Percentiles rank a stretch among this genome's conserved stretches.
Conservation (phyloP, 2,329 filamentous ascomycete species). For the Aspergillus ochraceoroseus region DNA sequence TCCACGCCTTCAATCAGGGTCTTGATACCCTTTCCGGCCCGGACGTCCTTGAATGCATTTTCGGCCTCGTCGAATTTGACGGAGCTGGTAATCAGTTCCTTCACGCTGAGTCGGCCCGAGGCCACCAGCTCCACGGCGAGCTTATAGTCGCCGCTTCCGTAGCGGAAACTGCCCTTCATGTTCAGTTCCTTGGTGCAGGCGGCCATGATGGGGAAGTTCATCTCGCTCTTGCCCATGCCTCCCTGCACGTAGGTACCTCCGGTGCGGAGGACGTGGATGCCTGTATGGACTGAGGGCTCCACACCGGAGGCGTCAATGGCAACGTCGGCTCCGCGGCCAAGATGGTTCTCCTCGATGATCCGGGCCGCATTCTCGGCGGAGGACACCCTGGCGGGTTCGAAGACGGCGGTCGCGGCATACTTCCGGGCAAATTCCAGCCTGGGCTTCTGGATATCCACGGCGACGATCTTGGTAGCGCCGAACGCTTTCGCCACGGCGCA, state of each 20-base stretch:
- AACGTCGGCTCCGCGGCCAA: conserved; percentile 65
- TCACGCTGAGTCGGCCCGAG: conserved; percentile 64
- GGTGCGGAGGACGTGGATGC: conserved; percentile 63
- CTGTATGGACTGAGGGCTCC: conserved; percentile 70
- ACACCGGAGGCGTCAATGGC: conserved; percentile 78
- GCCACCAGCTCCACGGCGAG: conserved; percentile 73
- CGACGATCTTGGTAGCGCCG: conserved; percentile 79
- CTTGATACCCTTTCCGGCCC: conserved; percentile 64
- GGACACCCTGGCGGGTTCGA: conserved; percentile 58
- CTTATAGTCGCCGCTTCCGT: conserved; percentile 81
- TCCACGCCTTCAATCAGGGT: conserved; percentile 43
- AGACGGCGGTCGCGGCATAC: conserved; percentile 55
- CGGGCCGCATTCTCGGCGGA: conserved; percentile 69
- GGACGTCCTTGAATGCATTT: conserved; percentile 79
- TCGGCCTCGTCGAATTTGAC: conserved; percentile 80
- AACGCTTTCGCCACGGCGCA: conserved; percentile 78
- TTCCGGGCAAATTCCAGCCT: conserved; percentile 72
- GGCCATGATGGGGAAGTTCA: conserved; percentile 87
- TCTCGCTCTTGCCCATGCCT: conserved; percentile 84
- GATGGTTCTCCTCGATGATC: conserved; percentile 58
- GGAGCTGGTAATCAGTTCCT: conserved; percentile 71
- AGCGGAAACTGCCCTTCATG: conserved; percentile 82
- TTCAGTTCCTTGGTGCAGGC: conserved; percentile 86
- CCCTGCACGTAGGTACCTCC: conserved; percentile 79
- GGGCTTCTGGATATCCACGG: conserved; percentile 76